These are phyloP conservation scores for Rhizopogon vulgaris DNA, from an alignment of 768 basidiomycete genomes.

Conservation along the genomic window DNA sequence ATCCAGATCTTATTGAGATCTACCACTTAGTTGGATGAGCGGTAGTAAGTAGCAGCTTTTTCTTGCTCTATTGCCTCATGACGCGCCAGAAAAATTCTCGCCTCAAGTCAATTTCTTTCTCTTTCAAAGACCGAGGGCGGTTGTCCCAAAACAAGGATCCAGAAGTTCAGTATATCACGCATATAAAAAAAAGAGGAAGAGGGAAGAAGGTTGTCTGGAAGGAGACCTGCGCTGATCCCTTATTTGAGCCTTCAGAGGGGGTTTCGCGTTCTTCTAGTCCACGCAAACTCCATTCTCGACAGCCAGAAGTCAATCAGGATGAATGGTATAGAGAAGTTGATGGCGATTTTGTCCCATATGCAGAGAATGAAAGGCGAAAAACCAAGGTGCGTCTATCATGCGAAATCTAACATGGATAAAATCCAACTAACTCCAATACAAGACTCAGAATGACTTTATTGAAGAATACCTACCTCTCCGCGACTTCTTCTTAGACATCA, in stretches of 20 bases:
- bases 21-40: no score
- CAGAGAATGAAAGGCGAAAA: not conserved
- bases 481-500: not conserved
- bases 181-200: not conserved
- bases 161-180: not conserved
- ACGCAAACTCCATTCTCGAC: not conserved
- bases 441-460: conserved; percentile 6
- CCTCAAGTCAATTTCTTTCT: not conserved
- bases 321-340: not conserved
- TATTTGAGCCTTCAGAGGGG: not conserved
- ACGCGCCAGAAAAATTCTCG: not conserved
- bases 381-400: not conserved
- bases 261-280: not conserved
- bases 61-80: not conserved
- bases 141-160: not conserved
- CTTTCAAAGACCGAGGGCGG: not conserved
- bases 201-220: not conserved
- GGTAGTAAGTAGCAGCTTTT: no score
- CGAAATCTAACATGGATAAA: not conserved
- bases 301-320: not conserved
- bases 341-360: not conserved
- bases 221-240: not conserved
- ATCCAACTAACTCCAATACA: not conserved
- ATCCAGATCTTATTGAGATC: no score
- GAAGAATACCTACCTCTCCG: not conserved